phyloP scores from a whole-genome alignment of 202 grass and related monocot genomes.

The Eragrostis tef region DNA sequence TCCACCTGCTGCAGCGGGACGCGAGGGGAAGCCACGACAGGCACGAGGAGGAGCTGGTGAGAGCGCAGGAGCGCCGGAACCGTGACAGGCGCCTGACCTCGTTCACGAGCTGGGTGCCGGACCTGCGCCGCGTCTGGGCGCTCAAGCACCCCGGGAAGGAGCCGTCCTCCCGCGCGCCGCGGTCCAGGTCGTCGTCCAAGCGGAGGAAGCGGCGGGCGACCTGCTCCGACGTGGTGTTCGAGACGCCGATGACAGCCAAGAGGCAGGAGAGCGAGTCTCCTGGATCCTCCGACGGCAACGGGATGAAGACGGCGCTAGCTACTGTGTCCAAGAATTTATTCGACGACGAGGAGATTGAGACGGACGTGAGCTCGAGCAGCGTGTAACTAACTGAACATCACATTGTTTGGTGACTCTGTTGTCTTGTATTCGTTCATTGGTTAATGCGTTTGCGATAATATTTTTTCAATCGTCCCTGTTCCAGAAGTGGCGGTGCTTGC shows the following conservation, averaged over 20 bases:
- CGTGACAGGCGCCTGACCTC: slow-evolving; percentile 71
- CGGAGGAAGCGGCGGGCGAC: slow-evolving; percentile 50
- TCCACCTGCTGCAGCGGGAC: slow-evolving; percentile 5
- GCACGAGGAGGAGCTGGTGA: slow-evolving; percentile 54
- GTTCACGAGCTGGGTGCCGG: slow-evolving; percentile 89
- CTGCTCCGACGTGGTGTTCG: slow-evolving; percentile 64
- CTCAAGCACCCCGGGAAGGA: slow-evolving; percentile 73
- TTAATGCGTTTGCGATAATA: neutral
- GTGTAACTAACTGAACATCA: slow-evolving; percentile 21
- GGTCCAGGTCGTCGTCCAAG: slow-evolving; percentile 53
- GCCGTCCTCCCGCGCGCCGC: neutral
- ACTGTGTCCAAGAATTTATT: slow-evolving; percentile 72
- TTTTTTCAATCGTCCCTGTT: neutral
- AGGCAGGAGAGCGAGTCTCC: slow-evolving; percentile 24
- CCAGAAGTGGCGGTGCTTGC: neutral
- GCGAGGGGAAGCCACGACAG: slow-evolving; percentile 19
- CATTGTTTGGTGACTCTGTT: neutral
- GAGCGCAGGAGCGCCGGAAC: slow-evolving; percentile 68
- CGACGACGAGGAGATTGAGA: slow-evolving; percentile 51
- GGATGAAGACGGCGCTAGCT: slow-evolving; percentile 33
- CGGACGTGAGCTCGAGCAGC: slow-evolving; percentile 51
- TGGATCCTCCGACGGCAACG: neutral
- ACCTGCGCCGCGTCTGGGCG: slow-evolving; percentile 84
- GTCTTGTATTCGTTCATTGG: neutral
- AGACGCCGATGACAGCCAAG: slow-evolving; percentile 70